A percentile compares a stretch with the other conserved stretches of the same genome.
phyloP scores from a whole-genome alignment of 768 basidiomycete genomes.

The Phylloporus rhodoxanthus region DNA sequence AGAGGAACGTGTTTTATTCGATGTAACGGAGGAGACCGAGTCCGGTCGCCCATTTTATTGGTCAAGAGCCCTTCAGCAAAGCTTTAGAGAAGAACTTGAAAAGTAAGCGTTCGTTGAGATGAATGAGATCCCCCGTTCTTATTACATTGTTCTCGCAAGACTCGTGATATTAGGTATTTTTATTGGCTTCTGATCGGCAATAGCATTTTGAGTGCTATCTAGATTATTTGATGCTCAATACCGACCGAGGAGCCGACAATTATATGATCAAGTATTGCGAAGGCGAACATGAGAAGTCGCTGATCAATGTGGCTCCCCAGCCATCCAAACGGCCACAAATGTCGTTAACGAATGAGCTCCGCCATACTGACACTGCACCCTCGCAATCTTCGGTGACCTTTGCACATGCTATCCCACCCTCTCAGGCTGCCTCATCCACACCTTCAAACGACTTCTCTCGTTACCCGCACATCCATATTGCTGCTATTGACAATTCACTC shows the following conservation, averaged over 20 bases:
- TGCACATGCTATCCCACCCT: constrained; percentile 34
- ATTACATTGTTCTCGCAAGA: constrained; percentile 33
- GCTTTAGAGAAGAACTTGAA: constrained; percentile 83
- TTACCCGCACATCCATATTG: constrained; percentile 81
- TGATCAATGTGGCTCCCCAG: constrained; percentile 75
- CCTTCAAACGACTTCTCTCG: constrained; percentile 42
- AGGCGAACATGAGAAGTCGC: constrained; percentile 68
- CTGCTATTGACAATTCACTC: constrained; percentile 90
- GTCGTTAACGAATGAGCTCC: constrained; percentile 69
- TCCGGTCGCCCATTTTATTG: constrained; percentile 70
- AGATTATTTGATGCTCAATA: constrained; percentile 93
- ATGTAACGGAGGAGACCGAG: constrained; percentile 54
- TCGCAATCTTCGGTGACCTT: constrained; percentile 38
- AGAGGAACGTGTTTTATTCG: constrained; percentile 64
- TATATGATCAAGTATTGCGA: constrained; percentile 93
- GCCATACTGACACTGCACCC: constrained; percentile 38
- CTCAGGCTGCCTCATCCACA: constrained; percentile 33
- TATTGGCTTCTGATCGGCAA: neutral
- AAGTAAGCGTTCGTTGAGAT: constrained; percentile 46
- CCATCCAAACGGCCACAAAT: constrained; percentile 60
- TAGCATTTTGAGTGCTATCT: constrained; percentile 2
- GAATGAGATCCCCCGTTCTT: constrained; percentile 5
- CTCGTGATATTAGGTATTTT: constrained; percentile 72
- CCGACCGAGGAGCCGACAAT: constrained; percentile 80
- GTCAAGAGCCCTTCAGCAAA: constrained; percentile 70